phyloP scores from a whole-genome alignment of 2,329 filamentous ascomycete genomes.

The Aspergillus sp. region DNA sequence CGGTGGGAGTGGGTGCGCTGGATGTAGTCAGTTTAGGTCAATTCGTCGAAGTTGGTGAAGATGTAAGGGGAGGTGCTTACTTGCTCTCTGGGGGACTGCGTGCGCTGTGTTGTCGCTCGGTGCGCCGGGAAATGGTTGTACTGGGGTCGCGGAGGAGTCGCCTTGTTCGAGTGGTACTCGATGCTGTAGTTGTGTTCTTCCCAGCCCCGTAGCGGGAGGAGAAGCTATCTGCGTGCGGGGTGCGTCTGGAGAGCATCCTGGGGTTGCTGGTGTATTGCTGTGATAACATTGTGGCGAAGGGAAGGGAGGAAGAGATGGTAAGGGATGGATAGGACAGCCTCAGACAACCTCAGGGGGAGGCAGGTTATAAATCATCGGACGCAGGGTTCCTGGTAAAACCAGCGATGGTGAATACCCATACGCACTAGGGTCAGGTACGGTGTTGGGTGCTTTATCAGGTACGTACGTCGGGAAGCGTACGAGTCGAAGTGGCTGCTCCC shows the following conservation, averaged over 20 bases:
- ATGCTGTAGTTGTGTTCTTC: slow-evolving; percentile 29
- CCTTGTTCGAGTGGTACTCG: slow-evolving; percentile 25
- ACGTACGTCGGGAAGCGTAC: not conserved
- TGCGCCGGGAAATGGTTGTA: slow-evolving; percentile 21
- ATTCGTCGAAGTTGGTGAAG: not conserved
- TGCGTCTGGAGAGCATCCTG: slow-evolving; percentile 21
- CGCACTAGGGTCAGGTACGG: not conserved
- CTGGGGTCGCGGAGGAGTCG: slow-evolving; percentile 30
- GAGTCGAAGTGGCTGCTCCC: not conserved
- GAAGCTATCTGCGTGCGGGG: slow-evolving; percentile 34
- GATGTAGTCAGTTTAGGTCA: not conserved
- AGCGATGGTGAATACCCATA: slow-evolving; percentile 1
- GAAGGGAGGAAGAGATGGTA: not conserved
- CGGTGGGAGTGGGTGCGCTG: slow-evolving; percentile 58
- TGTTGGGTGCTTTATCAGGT: not conserved
- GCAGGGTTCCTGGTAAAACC: not conserved
- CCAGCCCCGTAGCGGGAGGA: slow-evolving; percentile 41
- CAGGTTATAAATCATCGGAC: not conserved
- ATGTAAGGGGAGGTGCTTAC: slow-evolving; percentile 21
- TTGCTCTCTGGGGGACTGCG: slow-evolving; percentile 31
- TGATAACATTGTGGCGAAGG: slow-evolving; percentile 1
- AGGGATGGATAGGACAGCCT: not conserved
- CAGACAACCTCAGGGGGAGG: not conserved
- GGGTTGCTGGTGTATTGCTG: slow-evolving; percentile 1
- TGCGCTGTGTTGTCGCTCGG: slow-evolving; percentile 19